phyloP scores from a whole-genome alignment of 2,329 filamentous ascomycete species.

The Intubia oerlemansii region DNA sequence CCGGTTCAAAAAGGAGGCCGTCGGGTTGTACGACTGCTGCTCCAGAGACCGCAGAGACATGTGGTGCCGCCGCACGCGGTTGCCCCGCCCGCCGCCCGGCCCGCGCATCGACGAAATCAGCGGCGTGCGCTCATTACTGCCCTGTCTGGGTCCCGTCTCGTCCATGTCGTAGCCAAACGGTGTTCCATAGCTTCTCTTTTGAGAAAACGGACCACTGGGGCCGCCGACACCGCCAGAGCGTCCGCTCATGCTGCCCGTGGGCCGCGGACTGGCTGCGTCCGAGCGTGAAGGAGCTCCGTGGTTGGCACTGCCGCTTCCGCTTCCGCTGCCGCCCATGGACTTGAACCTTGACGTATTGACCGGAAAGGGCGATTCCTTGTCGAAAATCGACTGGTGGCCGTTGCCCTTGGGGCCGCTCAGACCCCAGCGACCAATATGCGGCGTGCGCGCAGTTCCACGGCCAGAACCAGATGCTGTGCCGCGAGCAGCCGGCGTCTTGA shows the following conservation, averaged over 20 bases:
- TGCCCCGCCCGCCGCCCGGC: slow-evolving; percentile 28
- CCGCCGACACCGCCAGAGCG: too few relatives aligned
- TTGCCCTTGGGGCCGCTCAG: slow-evolving; percentile 44
- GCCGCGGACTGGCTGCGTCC: slow-evolving; percentile 49
- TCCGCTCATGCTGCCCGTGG: slow-evolving; percentile 15
- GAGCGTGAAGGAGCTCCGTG: slow-evolving; percentile 23
- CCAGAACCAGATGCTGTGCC: slow-evolving; percentile 41
- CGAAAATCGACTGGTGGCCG: slow-evolving; percentile 48
- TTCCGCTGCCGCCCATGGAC: slow-evolving; percentile 16
- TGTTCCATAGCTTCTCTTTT: slow-evolving; percentile 4
- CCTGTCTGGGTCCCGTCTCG: slow-evolving; percentile 41
- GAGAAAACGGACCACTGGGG: slow-evolving; percentile 3
- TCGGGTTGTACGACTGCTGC: slow-evolving; percentile 38
- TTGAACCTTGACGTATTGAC: slow-evolving; percentile 38
- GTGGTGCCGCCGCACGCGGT: slow-evolving; percentile 21
- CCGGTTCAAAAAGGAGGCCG: slow-evolving; percentile 30
- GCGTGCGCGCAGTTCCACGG: slow-evolving; percentile 48
- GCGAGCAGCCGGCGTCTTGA: slow-evolving; percentile 34
- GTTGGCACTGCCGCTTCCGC: neutral
- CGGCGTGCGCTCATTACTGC: slow-evolving; percentile 76
- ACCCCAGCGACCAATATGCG: slow-evolving; percentile 59
- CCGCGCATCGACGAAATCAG: slow-evolving; percentile 45
- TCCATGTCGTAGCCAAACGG: slow-evolving; percentile 53
- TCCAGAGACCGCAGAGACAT: slow-evolving; percentile 49
- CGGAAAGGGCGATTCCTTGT: slow-evolving; percentile 47